Evolutionary conservation across 352 stramenopile species (phyloP).

Genomic region (Globisporangium canariense): DNA sequence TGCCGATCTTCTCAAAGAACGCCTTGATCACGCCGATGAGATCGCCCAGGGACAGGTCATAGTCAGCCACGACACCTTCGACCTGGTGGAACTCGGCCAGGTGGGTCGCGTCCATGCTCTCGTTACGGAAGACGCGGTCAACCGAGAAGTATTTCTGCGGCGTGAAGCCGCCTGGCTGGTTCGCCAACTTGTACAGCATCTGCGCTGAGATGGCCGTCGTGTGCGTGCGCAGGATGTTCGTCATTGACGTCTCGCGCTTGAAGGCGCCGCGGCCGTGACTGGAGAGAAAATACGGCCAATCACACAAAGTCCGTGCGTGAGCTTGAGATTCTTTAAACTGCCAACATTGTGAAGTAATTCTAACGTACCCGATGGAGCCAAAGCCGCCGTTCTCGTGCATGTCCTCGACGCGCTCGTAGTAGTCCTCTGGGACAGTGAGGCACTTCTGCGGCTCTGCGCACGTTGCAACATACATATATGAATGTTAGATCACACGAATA

Average conservation of each 20-base stretch:
- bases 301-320: too few species aligned
- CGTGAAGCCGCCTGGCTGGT: slow-evolving; percentile 95
- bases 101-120: slow-evolving; percentile 99
- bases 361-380: slow-evolving; percentile 96
- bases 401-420: slow-evolving; percentile 97
- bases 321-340: not conserved
- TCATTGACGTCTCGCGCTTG: slow-evolving; percentile 96
- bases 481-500: not conserved
- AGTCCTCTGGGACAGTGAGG: slow-evolving; percentile 95
- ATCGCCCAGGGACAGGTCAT: slow-evolving; percentile 97
- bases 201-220: slow-evolving; percentile 98
- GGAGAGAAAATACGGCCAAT: not conserved
- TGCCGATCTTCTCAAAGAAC: slow-evolving; percentile 99
- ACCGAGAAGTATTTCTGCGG: slow-evolving; percentile 99
- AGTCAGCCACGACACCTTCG: slow-evolving; percentile 98
- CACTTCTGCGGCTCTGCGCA: slow-evolving; percentile 62
- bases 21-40: slow-evolving; percentile 99
- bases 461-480: not conserved
- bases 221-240: slow-evolving; percentile 99
- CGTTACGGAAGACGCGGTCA: slow-evolving; percentile 99
- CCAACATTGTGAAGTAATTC: slow-evolving; percentile 3
- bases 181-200: slow-evolving; percentile 98
- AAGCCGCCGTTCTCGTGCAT: slow-evolving; percentile 98
- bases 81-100: slow-evolving; percentile 99
- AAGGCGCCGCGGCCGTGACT: slow-evolving; percentile 84